Conservation (phyloP, 2,329 filamentous ascomycete genomes). For the Exophiala alcalophila region DNA sequence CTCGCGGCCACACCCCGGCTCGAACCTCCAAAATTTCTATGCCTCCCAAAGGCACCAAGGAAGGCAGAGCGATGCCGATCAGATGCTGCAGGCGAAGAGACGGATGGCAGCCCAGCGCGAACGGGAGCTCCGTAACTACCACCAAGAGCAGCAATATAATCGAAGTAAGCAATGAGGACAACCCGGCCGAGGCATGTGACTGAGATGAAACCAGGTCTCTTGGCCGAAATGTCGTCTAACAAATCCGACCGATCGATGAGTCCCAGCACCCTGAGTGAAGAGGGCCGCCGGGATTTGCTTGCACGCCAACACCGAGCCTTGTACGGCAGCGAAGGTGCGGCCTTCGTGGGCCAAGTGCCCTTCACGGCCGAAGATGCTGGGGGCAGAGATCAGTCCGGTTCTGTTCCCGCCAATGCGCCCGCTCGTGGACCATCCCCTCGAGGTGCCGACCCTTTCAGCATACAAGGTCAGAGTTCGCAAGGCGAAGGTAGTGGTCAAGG, state of each 20-base stretch:
- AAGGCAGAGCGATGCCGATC: constrained; percentile 88
- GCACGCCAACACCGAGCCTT: constrained; percentile 91
- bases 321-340: constrained; percentile 70
- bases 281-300: constrained; percentile 92
- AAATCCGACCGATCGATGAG: constrained; percentile 86
- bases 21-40: constrained; percentile 91
- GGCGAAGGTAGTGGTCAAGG: constrained; percentile 10
- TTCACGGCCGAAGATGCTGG: constrained; percentile 69
- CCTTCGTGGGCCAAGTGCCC: constrained; percentile 64
- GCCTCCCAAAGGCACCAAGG: constrained; percentile 87
- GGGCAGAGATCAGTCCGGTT: constrained; percentile 63
- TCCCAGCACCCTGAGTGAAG: constrained; percentile 84
- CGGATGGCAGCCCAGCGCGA: constrained; percentile 98
- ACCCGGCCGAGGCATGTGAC: constrained; percentile 26
- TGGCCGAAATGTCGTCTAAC: constrained; percentile 66
- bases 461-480: constrained; percentile 37
- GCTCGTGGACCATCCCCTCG: constrained; percentile 76
- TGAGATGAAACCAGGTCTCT: constrained; percentile 53
- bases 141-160: constrained; percentile 99
- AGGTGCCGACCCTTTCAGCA: constrained; percentile 68
- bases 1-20: constrained; percentile 67
- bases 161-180: constrained; percentile 63
- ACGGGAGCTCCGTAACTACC: constrained; percentile 98
- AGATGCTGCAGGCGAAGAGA: constrained; percentile 98
- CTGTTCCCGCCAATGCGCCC: constrained; percentile 47